Base-by-base conservation (phyloP, 352 stramenopile species). In the Phytophthora hibernalis region DNA sequence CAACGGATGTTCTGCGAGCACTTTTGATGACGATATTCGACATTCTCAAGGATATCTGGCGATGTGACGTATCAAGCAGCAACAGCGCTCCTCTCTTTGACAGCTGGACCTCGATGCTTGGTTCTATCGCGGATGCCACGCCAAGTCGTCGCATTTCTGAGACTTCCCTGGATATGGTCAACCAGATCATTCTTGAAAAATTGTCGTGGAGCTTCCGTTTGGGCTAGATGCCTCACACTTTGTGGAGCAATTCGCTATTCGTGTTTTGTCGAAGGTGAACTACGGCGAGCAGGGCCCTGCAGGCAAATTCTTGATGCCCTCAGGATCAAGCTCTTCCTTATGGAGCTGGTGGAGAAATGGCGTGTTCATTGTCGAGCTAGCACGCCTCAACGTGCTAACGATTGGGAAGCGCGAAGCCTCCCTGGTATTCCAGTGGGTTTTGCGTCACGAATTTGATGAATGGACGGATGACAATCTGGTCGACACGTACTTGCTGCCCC, bases 321-420 rank as follows among this genome's bases (percentile, higher is more conserved):
- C 47, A 2, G 13, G 22, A 16, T 45, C 50, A 24, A 55, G 21
- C 20, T 48, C 10, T 33, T 74, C 62, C 5, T 26, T 47, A 26
- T 80, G 73, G 73, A 68, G 40, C 49, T 82, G 74, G 70, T 82
- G 74, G 74, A 66, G 60, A 56, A 76, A 55, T 40, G 65, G 65
- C 18, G 18, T 78, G 15, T 61, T 79, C 48, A 20, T 79, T 20
- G 47, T 64, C 21, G 64, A 72, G 33, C 50, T 82, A 28, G 60
- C 65, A 11, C 54, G 65, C 16, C 38, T 62, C 8, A 50, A 63
- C 1, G 52, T 61, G 20, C 22, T 68, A 33, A 13, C 35, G 3
- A 35, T 77, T 12, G 60, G 43, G 3, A 76, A 78, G 16, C 66
- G 67, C 3, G 65, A 82, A 54, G 30, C 61, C 7, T 68, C 70